A percentile compares a stretch with the other conserved stretches of the same genome.
phyloP scores from a whole-genome alignment of 202 grass and related monocot genomes.

The Digitaria exilis region DNA sequence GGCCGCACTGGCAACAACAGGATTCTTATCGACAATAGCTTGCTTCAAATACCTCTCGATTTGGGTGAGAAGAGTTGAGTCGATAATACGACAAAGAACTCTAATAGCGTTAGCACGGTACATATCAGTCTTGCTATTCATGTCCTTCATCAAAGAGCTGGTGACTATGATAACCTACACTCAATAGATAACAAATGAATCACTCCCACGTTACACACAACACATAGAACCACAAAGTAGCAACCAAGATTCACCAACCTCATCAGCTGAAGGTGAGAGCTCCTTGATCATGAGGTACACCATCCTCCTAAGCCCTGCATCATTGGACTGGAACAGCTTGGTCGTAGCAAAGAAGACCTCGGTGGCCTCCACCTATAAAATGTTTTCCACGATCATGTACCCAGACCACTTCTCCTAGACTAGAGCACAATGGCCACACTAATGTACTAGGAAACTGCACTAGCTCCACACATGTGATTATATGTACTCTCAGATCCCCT shows the following conservation, averaged over 20 bases:
- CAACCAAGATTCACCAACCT: constrained; percentile 52
- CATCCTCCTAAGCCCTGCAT: constrained; percentile 97
- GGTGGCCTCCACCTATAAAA: constrained; percentile 83
- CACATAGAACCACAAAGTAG: neutral
- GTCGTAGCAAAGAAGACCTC: constrained; percentile 95
- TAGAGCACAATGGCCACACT: constrained; percentile 6
- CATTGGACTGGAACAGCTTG: constrained; percentile 97
- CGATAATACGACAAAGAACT: constrained; percentile 94
- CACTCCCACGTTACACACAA: neutral
- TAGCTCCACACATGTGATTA: neutral
- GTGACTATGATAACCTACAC: constrained; percentile 97
- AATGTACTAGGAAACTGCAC: neutral
- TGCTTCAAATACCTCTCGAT: constrained; percentile 98
- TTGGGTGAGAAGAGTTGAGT: constrained; percentile 96
- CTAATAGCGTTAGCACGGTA: constrained; percentile 96
- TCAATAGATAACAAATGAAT: constrained; percentile 15
- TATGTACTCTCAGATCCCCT: neutral
- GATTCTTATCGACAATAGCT: constrained; percentile 98
- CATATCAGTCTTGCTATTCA: constrained; percentile 99
- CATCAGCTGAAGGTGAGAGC: constrained; percentile 88
- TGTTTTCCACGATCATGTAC: constrained; percentile 12
- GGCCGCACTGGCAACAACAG: constrained; percentile 93
- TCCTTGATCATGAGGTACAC: constrained; percentile 99
- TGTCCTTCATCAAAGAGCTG: constrained; percentile 99
- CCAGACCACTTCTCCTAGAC: neutral